Base-by-base conservation (phyloP, 371 early-diverging fungal species). In the Apophysomyces variabilis region DNA sequence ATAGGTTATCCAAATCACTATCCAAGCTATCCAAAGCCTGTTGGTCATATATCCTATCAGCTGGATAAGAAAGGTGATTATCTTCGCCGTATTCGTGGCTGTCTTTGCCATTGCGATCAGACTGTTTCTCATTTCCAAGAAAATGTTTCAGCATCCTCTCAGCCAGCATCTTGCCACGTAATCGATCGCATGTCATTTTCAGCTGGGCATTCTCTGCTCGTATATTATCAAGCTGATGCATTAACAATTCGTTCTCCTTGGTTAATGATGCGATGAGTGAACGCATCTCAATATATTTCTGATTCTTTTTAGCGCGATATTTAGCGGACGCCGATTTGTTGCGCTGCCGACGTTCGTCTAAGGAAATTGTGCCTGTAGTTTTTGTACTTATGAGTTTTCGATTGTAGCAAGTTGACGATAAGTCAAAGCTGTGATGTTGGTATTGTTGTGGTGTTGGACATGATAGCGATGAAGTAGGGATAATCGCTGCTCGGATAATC, bases 311-410 rank as follows among this genome's bases (percentile, higher is more conserved):
- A 43, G 83, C 83, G 13, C 85, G 74, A 65, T 85, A 85, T 59
- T 82, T 83, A n/a, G 85, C 85, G 1, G 83, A 83, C 5, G 85
- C 85, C 1, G 82, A 75, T 56, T 85, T 85, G 73, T 85, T 85
- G 38, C 85, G 76, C 21, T 82, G 79, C 13, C 85, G 74, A n/a
- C 83, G 67, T 64, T 85, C 85, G 26, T 73, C 70, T 3, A 82
- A 72, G 0, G 85, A 73, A 12, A 80, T 62, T 1, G 81, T 73
- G 11, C 54, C 21, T 18, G 54, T 21, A 4, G 54, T 11, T 21
- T 50, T 50, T 50, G 54, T 21, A 11, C 18, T 21, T 21, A 21
- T 2, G 1, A 5, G 8, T 50, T 50, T 50, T 21, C 21, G 54
- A n/a, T 16, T 4, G 21, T 50, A 50, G 21, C 21, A 50, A 26